Percentiles rank a stretch among this genome's conserved stretches.
Evolutionary conservation across 1,284 basidiomycete genomes (phyloP).

Genomic region (Apiotrichum mycotoxinovorans): DNA sequence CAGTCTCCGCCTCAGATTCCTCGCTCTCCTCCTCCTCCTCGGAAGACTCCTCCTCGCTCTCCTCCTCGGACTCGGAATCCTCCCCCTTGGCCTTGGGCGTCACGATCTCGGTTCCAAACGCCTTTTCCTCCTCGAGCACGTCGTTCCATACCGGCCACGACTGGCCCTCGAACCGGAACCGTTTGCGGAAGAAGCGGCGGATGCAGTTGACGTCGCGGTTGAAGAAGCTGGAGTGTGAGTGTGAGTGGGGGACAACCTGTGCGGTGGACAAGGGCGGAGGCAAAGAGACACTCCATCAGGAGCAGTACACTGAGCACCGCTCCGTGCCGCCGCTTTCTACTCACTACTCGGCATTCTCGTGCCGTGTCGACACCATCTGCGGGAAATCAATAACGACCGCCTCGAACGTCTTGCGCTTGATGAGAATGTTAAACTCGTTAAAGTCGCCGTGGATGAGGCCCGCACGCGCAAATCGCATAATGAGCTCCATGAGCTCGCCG

Average conservation of each 20-base stretch:
- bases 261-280: neutral
- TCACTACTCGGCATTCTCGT: constrained; percentile 94
- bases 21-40: constrained; percentile 32
- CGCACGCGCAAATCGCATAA: constrained; percentile 86
- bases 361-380: constrained; percentile 97
- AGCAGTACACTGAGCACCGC: no score
- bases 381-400: constrained; percentile 98
- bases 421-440: constrained; percentile 99
- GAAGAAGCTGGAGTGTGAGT: constrained; percentile 71
- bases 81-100: neutral
- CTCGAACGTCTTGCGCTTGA: constrained; percentile 66
- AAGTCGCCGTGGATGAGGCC: constrained; percentile 98
- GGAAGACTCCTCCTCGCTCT: neutral
- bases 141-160: constrained; percentile 80
- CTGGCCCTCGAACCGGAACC: constrained; percentile 88
- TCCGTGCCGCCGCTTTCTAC: no score
- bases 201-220: constrained; percentile 97
- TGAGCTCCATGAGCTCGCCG: constrained; percentile 88
- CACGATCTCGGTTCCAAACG: constrained; percentile 46
- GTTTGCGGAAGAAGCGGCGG: constrained; percentile 82
- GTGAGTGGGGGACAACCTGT: neutral
- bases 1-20: constrained; percentile 14
- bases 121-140: constrained; percentile 53
- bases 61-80: constrained; percentile 12
- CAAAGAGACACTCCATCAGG: no score